Percentiles rank a stretch among this genome's conserved stretches.
Conservation (phyloP, 1,284 basidiomycete species). For the Schizophyllum amplum region DNA sequence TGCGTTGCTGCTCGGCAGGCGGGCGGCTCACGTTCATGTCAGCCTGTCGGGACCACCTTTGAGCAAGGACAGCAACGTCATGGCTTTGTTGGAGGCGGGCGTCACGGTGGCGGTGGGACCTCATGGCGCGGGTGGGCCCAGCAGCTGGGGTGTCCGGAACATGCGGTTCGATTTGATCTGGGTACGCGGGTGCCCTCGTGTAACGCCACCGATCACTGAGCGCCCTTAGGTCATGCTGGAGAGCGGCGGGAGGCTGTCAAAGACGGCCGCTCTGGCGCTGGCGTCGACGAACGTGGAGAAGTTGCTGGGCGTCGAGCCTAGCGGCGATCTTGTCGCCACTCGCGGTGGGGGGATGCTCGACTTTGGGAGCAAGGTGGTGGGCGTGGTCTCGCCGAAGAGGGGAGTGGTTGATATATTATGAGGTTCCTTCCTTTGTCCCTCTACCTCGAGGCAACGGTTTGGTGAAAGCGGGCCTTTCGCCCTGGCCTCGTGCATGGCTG, state of each 20-base stretch:
- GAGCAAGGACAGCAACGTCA: constrained; percentile 45
- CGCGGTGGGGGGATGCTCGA: background rate
- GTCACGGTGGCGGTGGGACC: constrained; percentile 62
- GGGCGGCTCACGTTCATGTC: constrained; percentile 10
- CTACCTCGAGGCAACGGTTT: background rate
- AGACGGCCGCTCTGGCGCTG: constrained; percentile 47
- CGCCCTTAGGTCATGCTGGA: constrained; percentile 38
- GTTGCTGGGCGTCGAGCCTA: constrained; percentile 37
- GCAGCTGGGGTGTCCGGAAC: constrained; percentile 56
- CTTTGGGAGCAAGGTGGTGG: background rate
- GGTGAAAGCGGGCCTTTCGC: no score
- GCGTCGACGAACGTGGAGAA: constrained; percentile 55
- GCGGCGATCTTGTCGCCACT: constrained; percentile 30
- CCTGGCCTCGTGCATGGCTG: no score
- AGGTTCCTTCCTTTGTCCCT: no score
- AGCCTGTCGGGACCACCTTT: constrained; percentile 68
- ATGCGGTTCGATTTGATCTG: constrained; percentile 65
- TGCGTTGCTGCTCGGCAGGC: constrained; percentile 21
- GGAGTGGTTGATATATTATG: background rate
- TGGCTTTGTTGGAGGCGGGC: constrained; percentile 46
- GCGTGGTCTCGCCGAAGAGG: background rate
- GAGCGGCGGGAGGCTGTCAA: constrained; percentile 38
- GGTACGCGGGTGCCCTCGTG: constrained; percentile 3
- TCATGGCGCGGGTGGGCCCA: constrained; percentile 35
- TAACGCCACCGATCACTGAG: no score